Base-by-base conservation (phyloP, 1,139 yeast species). In the Blastobotrys illinoisensis region DNA sequence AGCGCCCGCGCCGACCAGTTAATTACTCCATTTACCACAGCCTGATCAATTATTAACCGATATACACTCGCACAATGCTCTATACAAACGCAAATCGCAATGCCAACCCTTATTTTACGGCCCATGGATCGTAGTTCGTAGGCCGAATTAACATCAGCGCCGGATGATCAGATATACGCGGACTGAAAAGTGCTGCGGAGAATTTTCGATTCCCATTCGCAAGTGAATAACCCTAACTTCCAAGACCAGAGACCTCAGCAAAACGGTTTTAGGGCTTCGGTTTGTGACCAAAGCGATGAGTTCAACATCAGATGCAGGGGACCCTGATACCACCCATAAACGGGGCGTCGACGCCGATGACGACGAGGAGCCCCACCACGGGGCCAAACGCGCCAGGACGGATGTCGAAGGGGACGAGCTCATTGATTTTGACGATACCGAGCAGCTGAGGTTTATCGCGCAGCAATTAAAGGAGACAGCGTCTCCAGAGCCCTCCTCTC, bases 221-320 rank as follows among this genome's bases (percentile, higher is more conserved):
- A 32, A 32, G 16, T 32, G 40, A 32, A 32, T 32, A 32, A 32
- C 40, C 40, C 40, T 32, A 32, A 32, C 40, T 32, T 32, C 40
- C 40, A 32, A 32, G 40, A 32, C 40, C 40, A 32, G 40, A 32
- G 40, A 32, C 40, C n/a, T 32, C 5, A 32, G 40, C 40, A 32
- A 32, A 32, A 32, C 40, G 40, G 40, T 32, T 32, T 32, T 32
- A 32, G 40, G 40, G 40, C 40, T 32, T 32, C 40, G 40, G 40
- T 32, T 32, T 32, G 40, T 32, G 40, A 32, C 40, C 40, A 32
- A 32, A 32, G 40, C 40, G 14, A 32, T 32, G 40, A 32, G 40
- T 32, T 32, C 40, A 32, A 32, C 44, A 16, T 26, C 49, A 26
- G 53, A 50, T 26, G 46, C 21, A 16, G 49, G 24, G n/a, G 49